A percentile compares a stretch with the other conserved stretches of the same genome.
Evolutionary conservation across 2,329 filamentous ascomycete species (phyloP).

Genomic region (Juglanconis sp.): DNA sequence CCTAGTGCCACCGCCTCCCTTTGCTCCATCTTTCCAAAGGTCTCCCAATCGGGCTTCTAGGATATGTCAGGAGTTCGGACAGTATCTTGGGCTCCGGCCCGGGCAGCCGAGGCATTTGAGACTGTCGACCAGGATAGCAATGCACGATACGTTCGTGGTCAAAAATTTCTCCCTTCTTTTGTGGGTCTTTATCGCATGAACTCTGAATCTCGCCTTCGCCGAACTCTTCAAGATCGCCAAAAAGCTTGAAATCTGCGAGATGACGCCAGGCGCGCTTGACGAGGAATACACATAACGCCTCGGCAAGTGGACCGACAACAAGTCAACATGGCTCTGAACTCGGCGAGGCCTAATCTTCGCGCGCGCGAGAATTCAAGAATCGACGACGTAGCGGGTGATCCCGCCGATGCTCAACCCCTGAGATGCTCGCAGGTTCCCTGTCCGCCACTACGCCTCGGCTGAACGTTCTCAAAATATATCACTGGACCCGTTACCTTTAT

Average conservation of each 20-base stretch:
- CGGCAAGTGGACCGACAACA: constrained; percentile 11
- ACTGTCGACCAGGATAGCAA: constrained; percentile 1
- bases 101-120: constrained; percentile 10
- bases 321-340: neutral
- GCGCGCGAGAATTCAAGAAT: neutral
- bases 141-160: constrained; percentile 2
- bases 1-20: too few species aligned
- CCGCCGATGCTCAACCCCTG: too few species aligned
- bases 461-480: too few species aligned
- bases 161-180: constrained; percentile 7
- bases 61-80: neutral
- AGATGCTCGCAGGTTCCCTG: too few species aligned
- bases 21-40: neutral
- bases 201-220: constrained; percentile 8
- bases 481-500: too few species aligned
- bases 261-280: too few species aligned
- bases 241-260: too few species aligned
- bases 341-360: neutral
- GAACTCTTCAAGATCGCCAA: neutral
- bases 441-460: too few species aligned
- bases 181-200: neutral
- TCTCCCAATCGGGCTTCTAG: neutral
- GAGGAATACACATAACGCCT: neutral
- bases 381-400: too few species aligned
- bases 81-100: constrained; percentile 1